phyloP scores from a whole-genome alignment of 2,329 filamentous ascomycete species.

The Rutstroemia sp. region DNA sequence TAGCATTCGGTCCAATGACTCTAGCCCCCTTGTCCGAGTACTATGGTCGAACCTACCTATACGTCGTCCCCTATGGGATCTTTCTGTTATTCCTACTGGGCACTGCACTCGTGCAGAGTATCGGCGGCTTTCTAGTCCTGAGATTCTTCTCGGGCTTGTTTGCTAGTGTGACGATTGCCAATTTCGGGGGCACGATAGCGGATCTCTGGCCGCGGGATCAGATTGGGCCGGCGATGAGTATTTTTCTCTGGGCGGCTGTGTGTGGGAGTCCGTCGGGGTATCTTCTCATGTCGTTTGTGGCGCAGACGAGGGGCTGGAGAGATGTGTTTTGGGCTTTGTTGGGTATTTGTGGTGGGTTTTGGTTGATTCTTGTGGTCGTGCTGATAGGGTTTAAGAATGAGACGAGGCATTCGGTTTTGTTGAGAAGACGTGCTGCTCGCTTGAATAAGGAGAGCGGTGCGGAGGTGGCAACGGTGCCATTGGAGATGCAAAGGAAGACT shows the following conservation, averaged over 20 bases:
- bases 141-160: slow-evolving; percentile 39
- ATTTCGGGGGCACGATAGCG: slow-evolving; percentile 32
- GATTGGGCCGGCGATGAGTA: slow-evolving; percentile 29
- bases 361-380: slow-evolving; percentile 9
- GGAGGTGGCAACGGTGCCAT: not conserved
- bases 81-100: slow-evolving; percentile 37
- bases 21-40: slow-evolving; percentile 33
- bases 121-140: slow-evolving; percentile 36
- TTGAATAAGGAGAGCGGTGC: not conserved
- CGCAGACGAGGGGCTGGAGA: slow-evolving; percentile 5
- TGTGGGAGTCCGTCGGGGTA: slow-evolving; percentile 34
- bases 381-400: slow-evolving; percentile 3
- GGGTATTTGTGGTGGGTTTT: slow-evolving; percentile 14
- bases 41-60: slow-evolving; percentile 37
- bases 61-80: slow-evolving; percentile 43
- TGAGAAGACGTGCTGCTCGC: not conserved
- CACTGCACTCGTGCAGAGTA: slow-evolving; percentile 35
- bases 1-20: slow-evolving; percentile 33
- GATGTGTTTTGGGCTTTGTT: slow-evolving; percentile 15
- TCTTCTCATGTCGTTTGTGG: slow-evolving; percentile 15
- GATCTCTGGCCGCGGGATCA: slow-evolving; percentile 17
- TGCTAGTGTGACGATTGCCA: slow-evolving; percentile 32
- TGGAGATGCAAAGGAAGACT: slow-evolving; percentile 5
- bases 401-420: slow-evolving; percentile 11
- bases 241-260: slow-evolving; percentile 38